Evolutionary conservation across 495 filamentous ascomycete genomes (phyloP).

Genomic region (Penicillium odoratum): DNA sequence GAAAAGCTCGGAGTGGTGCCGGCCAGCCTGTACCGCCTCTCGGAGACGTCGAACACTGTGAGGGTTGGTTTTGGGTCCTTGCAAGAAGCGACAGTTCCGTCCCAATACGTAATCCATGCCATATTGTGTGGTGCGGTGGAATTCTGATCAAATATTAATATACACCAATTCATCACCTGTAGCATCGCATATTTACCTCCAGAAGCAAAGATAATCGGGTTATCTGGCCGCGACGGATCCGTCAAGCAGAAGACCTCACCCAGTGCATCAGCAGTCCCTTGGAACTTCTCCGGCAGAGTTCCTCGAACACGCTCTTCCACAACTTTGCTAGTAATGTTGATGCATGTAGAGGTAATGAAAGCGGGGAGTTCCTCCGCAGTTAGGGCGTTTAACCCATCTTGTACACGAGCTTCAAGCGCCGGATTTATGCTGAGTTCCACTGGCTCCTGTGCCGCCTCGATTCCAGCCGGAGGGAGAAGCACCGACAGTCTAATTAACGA

Average conservation of each 20-base stretch:
- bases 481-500: conserved; percentile 49
- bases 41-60: conserved; percentile 54
- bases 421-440: conserved; percentile 50
- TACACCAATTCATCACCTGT: neutral
- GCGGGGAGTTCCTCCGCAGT: conserved; percentile 67
- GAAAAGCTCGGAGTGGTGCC: conserved; percentile 66
- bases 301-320: conserved; percentile 36
- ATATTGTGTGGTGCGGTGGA: conserved; percentile 64
- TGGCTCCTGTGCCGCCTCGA: conserved; percentile 45
- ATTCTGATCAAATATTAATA: conserved; percentile 41
- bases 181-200: conserved; percentile 52
- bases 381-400: conserved; percentile 57
- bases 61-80: conserved; percentile 55
- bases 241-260: conserved; percentile 76
- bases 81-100: conserved; percentile 63
- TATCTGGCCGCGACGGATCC: conserved; percentile 70
- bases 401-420: conserved; percentile 58
- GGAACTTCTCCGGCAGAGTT: conserved; percentile 38
- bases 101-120: conserved; percentile 58
- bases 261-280: conserved; percentile 64
- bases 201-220: conserved; percentile 76
- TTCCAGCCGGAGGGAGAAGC: conserved; percentile 34
- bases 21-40: conserved; percentile 53
- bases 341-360: conserved; percentile 56
- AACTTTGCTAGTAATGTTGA: conserved; percentile 33